Percentiles rank a stretch among this genome's conserved stretches.
These are phyloP conservation scores for Diaporthe sp. DNA, from an alignment of 2,329 filamentous ascomycete genomes.

Conservation along the genomic window DNA sequence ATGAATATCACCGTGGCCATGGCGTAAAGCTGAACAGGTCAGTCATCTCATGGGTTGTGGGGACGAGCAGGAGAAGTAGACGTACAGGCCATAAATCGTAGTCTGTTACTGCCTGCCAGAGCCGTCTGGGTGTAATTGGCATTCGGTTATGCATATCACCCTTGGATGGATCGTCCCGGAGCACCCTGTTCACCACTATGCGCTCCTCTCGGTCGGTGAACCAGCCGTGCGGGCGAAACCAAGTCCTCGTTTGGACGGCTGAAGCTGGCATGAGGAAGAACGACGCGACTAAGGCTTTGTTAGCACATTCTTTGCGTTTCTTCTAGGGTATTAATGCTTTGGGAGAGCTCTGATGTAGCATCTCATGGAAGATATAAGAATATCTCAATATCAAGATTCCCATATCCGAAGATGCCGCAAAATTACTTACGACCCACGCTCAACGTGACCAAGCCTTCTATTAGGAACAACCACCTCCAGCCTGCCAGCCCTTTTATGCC, in stretches of 20 bases:
- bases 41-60: neutral
- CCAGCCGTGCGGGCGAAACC: constrained; percentile 66
- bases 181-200: constrained; percentile 70
- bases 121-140: constrained; percentile 60
- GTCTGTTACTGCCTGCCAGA: constrained; percentile 65
- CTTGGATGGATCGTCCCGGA: constrained; percentile 71
- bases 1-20: constrained; percentile 53
- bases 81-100: constrained; percentile 71
- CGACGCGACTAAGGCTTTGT: constrained; percentile 51
- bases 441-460: neutral
- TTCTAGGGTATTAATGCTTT: too few relatives aligned
- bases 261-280: constrained; percentile 68
- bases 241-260: constrained; percentile 61
- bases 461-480: constrained; percentile 57
- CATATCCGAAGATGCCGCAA: neutral
- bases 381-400: neutral
- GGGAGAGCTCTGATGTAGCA: neutral
- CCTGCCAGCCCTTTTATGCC: constrained; percentile 53
- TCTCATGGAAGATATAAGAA: neutral
- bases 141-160: constrained; percentile 68
- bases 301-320: neutral
- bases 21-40: neutral
- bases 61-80: constrained; percentile 58
- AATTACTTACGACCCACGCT: neutral
- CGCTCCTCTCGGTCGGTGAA: constrained; percentile 69